Conservation (phyloP, 495 filamentous ascomycete genomes). For the Aspergillus sclerotioniger region DNA sequence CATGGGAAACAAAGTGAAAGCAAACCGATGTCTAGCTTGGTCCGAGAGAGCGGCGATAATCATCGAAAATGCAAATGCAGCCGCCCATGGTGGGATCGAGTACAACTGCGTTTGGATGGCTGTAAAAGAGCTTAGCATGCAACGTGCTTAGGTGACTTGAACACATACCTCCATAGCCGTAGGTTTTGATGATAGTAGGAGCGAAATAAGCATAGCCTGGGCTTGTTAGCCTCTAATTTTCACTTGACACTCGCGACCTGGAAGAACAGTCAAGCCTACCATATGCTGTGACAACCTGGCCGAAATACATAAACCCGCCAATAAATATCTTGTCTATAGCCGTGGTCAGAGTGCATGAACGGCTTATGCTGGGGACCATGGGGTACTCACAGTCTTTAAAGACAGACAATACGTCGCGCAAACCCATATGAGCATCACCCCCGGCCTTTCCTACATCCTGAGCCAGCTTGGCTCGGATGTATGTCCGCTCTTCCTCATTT, state of each 20-base stretch:
- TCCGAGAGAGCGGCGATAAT: conserved; percentile 69
- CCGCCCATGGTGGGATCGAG: conserved; percentile 85
- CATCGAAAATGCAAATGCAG: conserved; percentile 72
- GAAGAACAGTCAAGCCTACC: conserved; percentile 39
- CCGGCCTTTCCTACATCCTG: conserved; percentile 77
- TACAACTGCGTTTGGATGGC: conserved; percentile 75
- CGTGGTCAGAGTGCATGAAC: conserved; percentile 15
- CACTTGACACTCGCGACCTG: background rate
- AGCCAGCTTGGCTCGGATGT: conserved; percentile 69
- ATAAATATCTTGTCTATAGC: conserved; percentile 60
- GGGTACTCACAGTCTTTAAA: conserved; percentile 67
- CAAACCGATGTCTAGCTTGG: conserved; percentile 66
- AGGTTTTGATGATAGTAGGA: conserved; percentile 69
- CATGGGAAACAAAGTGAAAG: conserved; percentile 67
- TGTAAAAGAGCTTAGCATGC: conserved; percentile 24
- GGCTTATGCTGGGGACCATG: background rate
- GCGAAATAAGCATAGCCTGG: conserved; percentile 70
- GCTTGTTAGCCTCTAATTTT: conserved; percentile 7
- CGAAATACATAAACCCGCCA: conserved; percentile 83
- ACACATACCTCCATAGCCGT: conserved; percentile 52
- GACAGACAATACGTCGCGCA: conserved; percentile 62
- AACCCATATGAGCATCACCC: conserved; percentile 60
- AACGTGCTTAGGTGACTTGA: background rate
- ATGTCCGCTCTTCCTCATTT: conserved; percentile 69
- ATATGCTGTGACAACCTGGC: conserved; percentile 83